Evolutionary conservation across 805 yeast genomes (phyloP).

Genomic region (Ogataea haglerorum): DNA sequence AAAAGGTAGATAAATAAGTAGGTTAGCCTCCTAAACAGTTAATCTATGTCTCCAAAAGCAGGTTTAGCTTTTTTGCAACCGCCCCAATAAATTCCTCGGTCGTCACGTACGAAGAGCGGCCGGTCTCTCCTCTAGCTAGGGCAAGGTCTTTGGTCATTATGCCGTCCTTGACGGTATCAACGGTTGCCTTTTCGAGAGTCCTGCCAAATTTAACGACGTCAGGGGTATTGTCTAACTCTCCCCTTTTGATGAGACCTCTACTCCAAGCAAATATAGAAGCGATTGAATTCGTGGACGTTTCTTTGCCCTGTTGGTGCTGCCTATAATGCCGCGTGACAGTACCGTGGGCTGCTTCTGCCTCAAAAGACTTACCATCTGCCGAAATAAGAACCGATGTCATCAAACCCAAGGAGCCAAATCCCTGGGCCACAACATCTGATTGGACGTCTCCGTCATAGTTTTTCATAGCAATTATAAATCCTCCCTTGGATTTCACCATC

Average conservation of each 20-base stretch:
- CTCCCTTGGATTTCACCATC: constrained; percentile 95
- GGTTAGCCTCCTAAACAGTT: background rate
- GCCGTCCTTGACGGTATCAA: constrained; percentile 84
- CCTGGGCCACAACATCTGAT: constrained; percentile 96
- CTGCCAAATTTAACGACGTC: constrained; percentile 81
- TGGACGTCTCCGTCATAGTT: constrained; percentile 98
- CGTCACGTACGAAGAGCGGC: constrained; percentile 76
- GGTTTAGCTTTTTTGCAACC: constrained; percentile 62
- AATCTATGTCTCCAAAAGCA: constrained; percentile 18
- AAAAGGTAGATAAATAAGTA: constrained; percentile 1
- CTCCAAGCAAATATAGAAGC: constrained; percentile 98
- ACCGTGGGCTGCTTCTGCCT: constrained; percentile 98
- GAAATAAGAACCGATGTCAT: constrained; percentile 97
- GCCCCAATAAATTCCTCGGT: constrained; percentile 89
- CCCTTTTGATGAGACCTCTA: constrained; percentile 90
- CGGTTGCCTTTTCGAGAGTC: constrained; percentile 73
- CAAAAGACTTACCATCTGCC: constrained; percentile 96
- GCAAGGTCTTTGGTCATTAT: constrained; percentile 97
- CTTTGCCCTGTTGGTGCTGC: constrained; percentile 94
- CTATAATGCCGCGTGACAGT: constrained; percentile 97
- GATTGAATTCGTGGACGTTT: constrained; percentile 94
- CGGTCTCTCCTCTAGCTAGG: constrained; percentile 81
- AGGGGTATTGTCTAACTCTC: constrained; percentile 81
- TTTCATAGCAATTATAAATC: constrained; percentile 92
- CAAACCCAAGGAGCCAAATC: constrained; percentile 93